Conservation (phyloP, 2,329 filamentous ascomycete genomes). For the Nannizziopsis arthrosporioides region DNA sequence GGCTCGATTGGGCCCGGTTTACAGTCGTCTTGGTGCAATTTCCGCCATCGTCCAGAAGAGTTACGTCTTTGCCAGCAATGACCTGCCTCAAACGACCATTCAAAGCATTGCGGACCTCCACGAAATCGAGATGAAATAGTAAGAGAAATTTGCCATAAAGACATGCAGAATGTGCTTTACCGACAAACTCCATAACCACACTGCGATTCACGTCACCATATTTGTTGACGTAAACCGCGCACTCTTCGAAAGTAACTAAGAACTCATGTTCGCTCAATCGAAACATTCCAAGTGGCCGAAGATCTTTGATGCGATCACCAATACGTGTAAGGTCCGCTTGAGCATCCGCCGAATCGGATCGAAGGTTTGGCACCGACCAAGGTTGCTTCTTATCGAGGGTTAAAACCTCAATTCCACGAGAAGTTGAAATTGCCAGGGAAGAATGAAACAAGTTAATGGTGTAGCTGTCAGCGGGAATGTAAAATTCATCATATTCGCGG, state of each 20-base stretch:
- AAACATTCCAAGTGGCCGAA: constrained; percentile 91
- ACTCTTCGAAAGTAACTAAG: constrained; percentile 86
- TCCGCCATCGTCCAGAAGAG: constrained; percentile 76
- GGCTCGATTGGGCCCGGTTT: constrained; percentile 24
- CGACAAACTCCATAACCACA: constrained; percentile 98
- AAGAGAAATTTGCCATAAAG: constrained; percentile 86
- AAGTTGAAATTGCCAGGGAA: constrained; percentile 80
- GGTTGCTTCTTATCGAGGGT: constrained; percentile 95
- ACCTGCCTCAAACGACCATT: constrained; percentile 90
- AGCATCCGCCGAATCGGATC: constrained; percentile 47
- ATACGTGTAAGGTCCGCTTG: constrained; percentile 65
- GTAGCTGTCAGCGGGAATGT: constrained; percentile 89
- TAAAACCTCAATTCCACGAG: constrained; percentile 88
- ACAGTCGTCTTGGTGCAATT: constrained; percentile 46
- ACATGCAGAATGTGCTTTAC: constrained; percentile 73
- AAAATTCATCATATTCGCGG: constrained; percentile 97
- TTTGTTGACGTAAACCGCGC: constrained; percentile 95
- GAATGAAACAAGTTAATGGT: constrained; percentile 94
- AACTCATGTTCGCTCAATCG: constrained; percentile 86
- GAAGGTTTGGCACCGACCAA: constrained; percentile 79
- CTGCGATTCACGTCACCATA: constrained; percentile 89
- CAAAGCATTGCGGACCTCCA: constrained; percentile 92
- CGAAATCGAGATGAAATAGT: constrained; percentile 90
- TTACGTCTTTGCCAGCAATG: constrained; percentile 80
- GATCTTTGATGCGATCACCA: constrained; percentile 66